Evolutionary conservation across 2,329 filamentous ascomycete species (phyloP).

Genomic region (Scedosporium apiospermum): DNA sequence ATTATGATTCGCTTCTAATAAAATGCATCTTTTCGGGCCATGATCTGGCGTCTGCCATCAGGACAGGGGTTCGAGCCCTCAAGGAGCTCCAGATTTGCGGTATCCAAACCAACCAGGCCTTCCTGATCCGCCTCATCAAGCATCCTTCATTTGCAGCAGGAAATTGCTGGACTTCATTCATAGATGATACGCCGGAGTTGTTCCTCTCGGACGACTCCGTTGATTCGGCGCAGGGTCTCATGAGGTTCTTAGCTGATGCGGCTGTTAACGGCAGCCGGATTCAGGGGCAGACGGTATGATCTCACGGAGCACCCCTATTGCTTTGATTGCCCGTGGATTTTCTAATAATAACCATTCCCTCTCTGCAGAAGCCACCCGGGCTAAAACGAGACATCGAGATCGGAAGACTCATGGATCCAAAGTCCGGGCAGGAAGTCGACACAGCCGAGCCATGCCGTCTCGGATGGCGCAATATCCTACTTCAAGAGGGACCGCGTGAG

Average conservation of each 20-base stretch:
- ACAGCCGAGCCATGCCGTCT: conserved; percentile 61
- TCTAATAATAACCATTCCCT: too few species aligned
- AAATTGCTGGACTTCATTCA: conserved; percentile 99
- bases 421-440: conserved; percentile 64
- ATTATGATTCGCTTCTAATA: conserved; percentile 84
- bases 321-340: too few species aligned
- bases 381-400: conserved; percentile 89
- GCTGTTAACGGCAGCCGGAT: conserved; percentile 98
- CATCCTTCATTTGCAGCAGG: conserved; percentile 90
- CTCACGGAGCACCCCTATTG: too few species aligned
- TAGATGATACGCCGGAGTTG: conserved; percentile 90
- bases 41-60: conserved; percentile 88
- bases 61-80: conserved; percentile 88
- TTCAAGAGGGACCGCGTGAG: conserved; percentile 78
- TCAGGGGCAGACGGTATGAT: conserved; percentile 92
- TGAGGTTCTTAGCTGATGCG: conserved; percentile 89
- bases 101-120: conserved; percentile 98
- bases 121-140: conserved; percentile 85
- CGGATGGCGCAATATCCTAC: conserved; percentile 85
- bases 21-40: conserved; percentile 90
- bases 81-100: conserved; percentile 97
- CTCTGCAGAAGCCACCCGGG: conserved; percentile 48
- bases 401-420: conserved; percentile 58
- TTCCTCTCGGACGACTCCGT: conserved; percentile 91
- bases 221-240: conserved; percentile 95